These are phyloP conservation scores for Fraxinus floribunda DNA, from an alignment of 305 asterid species.

Conservation along the genomic window DNA sequence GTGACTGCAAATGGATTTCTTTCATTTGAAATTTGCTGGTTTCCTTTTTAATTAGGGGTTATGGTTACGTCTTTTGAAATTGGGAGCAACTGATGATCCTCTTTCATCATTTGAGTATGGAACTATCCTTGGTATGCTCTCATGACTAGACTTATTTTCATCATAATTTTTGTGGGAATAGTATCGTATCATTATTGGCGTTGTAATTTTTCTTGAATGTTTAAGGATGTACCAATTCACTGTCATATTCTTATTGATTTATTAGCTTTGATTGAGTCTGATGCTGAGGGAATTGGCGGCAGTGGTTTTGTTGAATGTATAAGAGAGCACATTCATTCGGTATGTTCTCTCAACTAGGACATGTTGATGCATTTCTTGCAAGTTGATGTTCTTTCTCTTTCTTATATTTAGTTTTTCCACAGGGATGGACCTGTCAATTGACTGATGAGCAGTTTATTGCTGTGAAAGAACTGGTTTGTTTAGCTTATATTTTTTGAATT, in stretches of 20 bases:
- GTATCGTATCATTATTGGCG: constrained; percentile 9
- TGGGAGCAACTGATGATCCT: constrained; percentile 96
- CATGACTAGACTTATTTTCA: constrained; percentile 11
- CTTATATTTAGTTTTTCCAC: constrained; percentile 18
- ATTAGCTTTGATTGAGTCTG: constrained; percentile 92
- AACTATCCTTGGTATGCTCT: constrained; percentile 83
- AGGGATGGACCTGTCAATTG: constrained; percentile 90
- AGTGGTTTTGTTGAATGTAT: constrained; percentile 98
- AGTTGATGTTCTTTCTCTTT: constrained; percentile 20
- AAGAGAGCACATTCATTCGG: constrained; percentile 89
- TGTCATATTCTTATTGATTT: constrained; percentile 30
- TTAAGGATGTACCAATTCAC: constrained; percentile 17
- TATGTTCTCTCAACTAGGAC: constrained; percentile 38
- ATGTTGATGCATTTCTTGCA: constrained; percentile 1
- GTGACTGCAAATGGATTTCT: constrained; percentile 16
- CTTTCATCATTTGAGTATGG: constrained; percentile 97
- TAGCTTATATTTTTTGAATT: constrained; percentile 28
- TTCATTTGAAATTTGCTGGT: constrained; percentile 12
- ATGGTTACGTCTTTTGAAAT: constrained; percentile 90
- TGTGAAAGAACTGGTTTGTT: constrained; percentile 92
- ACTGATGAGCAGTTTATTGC: constrained; percentile 99
- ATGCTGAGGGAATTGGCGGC: constrained; percentile 99
- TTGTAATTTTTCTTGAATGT: constrained; percentile 13
- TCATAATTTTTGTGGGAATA: constrained; percentile 11
- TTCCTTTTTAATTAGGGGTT: constrained; percentile 57